phyloP scores from a whole-genome alignment of 495 filamentous ascomycete genomes.

The Lindgomyces ingoldianus region DNA sequence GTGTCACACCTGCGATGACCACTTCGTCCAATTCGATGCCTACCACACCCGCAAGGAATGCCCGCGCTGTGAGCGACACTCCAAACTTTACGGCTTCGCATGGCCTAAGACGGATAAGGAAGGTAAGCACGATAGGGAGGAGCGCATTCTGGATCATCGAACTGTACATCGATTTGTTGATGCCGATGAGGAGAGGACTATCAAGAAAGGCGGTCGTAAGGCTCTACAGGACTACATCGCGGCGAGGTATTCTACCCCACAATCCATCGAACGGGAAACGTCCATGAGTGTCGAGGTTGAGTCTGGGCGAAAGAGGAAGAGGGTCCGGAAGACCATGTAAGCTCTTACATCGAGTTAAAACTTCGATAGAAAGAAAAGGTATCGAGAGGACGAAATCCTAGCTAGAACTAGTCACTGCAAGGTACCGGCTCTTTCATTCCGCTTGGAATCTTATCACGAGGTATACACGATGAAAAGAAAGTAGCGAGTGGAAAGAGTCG shows the following conservation, averaged over 20 bases:
- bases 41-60: conserved; percentile 84
- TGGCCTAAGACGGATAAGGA: conserved; percentile 93
- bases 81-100: conserved; percentile 87
- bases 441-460: not conserved
- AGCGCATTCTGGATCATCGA: conserved; percentile 47
- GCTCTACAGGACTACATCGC: conserved; percentile 2
- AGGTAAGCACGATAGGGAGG: conserved; percentile 72
- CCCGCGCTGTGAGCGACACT: conserved; percentile 90
- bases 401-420: too few relatives aligned
- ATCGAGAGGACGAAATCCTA: too few relatives aligned
- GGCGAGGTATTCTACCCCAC: conserved; percentile 22
- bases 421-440: too few relatives aligned
- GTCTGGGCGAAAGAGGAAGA: conserved; percentile 13
- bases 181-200: conserved; percentile 44
- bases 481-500: not conserved
- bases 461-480: not conserved
- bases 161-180: conserved; percentile 47
- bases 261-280: not conserved
- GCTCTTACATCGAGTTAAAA: not conserved
- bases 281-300: conserved; percentile 25
- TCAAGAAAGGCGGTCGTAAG: conserved; percentile 24
- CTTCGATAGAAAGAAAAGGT: not conserved
- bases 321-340: conserved; percentile 17
- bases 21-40: conserved; percentile 84
- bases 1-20: conserved; percentile 75